Evolutionary conservation across 208 protist genomes (phyloP).

Genomic region (Crithidia brevicula): DNA sequence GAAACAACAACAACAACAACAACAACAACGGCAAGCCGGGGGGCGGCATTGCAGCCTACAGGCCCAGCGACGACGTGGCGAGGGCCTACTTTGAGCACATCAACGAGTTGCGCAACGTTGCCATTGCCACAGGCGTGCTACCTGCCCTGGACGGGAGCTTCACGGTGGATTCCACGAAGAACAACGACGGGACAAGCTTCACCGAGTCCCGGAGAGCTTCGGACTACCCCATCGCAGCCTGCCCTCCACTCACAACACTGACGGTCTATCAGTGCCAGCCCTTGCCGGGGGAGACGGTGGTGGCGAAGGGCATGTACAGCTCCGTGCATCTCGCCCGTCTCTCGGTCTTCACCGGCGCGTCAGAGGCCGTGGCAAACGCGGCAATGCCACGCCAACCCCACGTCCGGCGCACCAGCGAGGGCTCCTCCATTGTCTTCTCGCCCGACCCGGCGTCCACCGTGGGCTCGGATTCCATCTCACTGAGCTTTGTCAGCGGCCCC

Average conservation of each 20-base stretch:
- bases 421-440: slow-evolving; percentile 10
- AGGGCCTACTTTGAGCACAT: slow-evolving; percentile 32
- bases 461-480: neutral
- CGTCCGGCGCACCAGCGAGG: neutral
- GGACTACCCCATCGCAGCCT: slow-evolving; percentile 1
- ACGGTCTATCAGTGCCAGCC: slow-evolving; percentile 46
- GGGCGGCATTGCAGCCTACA: slow-evolving; percentile 29
- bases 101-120: slow-evolving; percentile 29
- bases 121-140: slow-evolving; percentile 32
- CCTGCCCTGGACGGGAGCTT: neutral
- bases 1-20: slow-evolving; percentile 20
- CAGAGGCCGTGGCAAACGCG: slow-evolving; percentile 10
- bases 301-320: slow-evolving; percentile 61
- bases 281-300: slow-evolving; percentile 20
- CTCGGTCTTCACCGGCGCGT: slow-evolving; percentile 39
- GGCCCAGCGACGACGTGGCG: slow-evolving; percentile 29
- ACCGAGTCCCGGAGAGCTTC: neutral
- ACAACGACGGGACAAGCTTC: slow-evolving; percentile 4
- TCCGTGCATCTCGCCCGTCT: slow-evolving; percentile 56
- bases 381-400: slow-evolving; percentile 10
- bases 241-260: slow-evolving; percentile 16
- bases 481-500: slow-evolving; percentile 5
- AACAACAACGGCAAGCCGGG: slow-evolving; percentile 11
- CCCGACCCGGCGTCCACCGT: neutral
- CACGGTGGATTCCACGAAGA: slow-evolving; percentile 7